Percentiles rank a stretch among this genome's conserved stretches.
Evolutionary conservation across 768 basidiomycete genomes (phyloP).

Genomic region (Brasilioporus rufonigricans): DNA sequence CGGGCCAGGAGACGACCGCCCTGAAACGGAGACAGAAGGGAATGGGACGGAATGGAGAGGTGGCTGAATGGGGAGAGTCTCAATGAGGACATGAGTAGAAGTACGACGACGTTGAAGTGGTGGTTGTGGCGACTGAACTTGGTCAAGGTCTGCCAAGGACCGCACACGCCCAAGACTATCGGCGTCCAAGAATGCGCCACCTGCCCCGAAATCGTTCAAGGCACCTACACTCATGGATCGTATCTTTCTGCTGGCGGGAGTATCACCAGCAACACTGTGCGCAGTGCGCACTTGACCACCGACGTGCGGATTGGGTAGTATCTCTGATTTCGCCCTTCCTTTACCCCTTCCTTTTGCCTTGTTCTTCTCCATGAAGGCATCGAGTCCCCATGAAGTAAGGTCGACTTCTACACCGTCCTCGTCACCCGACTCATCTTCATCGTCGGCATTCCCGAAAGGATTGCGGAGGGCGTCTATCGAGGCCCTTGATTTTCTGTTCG

Average conservation of each 20-base stretch:
- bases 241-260: slow-evolving; percentile 40
- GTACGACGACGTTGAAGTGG: slow-evolving; percentile 49
- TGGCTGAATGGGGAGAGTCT: slow-evolving; percentile 38
- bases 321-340: slow-evolving; percentile 35
- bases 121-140: slow-evolving; percentile 40
- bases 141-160: slow-evolving; percentile 57
- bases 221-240: slow-evolving; percentile 69
- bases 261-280: slow-evolving; percentile 42
- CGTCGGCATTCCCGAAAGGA: slow-evolving; percentile 68
- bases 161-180: slow-evolving; percentile 45
- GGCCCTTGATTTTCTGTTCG: slow-evolving; percentile 48
- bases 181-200: slow-evolving; percentile 47
- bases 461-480: slow-evolving; percentile 69
- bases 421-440: slow-evolving; percentile 48
- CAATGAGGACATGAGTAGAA: slow-evolving; percentile 48
- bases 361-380: slow-evolving; percentile 71
- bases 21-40: slow-evolving; percentile 48
- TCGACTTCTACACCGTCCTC: slow-evolving; percentile 67
- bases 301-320: slow-evolving; percentile 46
- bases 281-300: slow-evolving; percentile 38
- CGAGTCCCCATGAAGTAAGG: slow-evolving; percentile 81
- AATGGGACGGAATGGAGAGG: slow-evolving; percentile 61
- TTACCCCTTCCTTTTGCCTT: slow-evolving; percentile 45
- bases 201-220: slow-evolving; percentile 50
- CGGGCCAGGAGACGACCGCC: slow-evolving; percentile 48